Percentiles rank a stretch among this genome's conserved stretches.
These are phyloP conservation scores for Gossypium bickii DNA, from an alignment of 345 rosid species.

Conservation along the genomic window DNA sequence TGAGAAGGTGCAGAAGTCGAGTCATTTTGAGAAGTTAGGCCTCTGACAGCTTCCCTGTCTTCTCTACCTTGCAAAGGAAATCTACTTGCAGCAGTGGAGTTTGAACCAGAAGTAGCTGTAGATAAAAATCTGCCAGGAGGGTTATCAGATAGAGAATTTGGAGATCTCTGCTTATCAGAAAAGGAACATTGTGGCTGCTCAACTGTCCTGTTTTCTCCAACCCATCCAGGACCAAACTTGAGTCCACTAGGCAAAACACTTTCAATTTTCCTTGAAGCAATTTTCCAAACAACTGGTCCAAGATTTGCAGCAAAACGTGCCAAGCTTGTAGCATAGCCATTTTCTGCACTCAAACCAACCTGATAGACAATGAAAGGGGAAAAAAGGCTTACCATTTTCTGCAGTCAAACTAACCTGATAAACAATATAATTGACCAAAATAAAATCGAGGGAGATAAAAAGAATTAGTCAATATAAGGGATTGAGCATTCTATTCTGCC, in stretches of 20 bases:
- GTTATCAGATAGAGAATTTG: slow-evolving; percentile 27
- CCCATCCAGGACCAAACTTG: slow-evolving; percentile 74
- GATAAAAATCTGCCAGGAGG: slow-evolving; percentile 45
- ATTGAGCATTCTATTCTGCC: background rate
- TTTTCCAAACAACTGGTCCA: slow-evolving; percentile 75
- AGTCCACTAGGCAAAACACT: slow-evolving; percentile 55
- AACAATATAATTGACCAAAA: background rate
- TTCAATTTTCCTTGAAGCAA: slow-evolving; percentile 67
- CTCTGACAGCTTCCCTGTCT: slow-evolving; percentile 32
- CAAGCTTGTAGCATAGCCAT: slow-evolving; percentile 82
- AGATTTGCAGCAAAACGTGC: slow-evolving; percentile 82
- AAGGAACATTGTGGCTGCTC: slow-evolving; percentile 29
- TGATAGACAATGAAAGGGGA: slow-evolving; percentile 27
- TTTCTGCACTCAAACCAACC: slow-evolving; percentile 77
- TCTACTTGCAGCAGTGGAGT: slow-evolving; percentile 32
- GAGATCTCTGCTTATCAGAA: slow-evolving; percentile 29
- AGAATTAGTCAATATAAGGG: background rate
- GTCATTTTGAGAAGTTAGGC: slow-evolving; percentile 36
- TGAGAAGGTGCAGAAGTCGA: slow-evolving; percentile 20
- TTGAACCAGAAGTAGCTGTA: slow-evolving; percentile 30
- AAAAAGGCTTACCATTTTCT: background rate
- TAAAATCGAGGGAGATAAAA: background rate
- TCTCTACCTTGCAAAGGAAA: slow-evolving; percentile 33
- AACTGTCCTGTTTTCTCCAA: slow-evolving; percentile 52
- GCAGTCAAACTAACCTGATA: background rate